These are phyloP conservation scores for Cubamyces lactineus DNA, from an alignment of 768 basidiomycete genomes.

Conservation along the genomic window DNA sequence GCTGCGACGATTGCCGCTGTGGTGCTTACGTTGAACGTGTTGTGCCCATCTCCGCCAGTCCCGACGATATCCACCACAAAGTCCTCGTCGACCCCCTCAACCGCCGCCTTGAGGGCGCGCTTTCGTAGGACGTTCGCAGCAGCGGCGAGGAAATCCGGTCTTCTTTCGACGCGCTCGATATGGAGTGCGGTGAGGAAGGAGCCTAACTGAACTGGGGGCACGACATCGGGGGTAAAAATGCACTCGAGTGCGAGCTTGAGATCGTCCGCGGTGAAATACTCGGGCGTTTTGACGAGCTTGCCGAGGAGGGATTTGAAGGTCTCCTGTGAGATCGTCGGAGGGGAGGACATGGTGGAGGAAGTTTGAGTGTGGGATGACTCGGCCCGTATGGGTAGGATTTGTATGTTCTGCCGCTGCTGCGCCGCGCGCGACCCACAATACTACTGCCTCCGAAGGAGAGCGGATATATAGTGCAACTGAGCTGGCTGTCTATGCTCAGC, in stretches of 20 bases:
- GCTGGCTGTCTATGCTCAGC: neutral
- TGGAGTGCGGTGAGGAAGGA: constrained; percentile 89
- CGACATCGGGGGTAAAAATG: constrained; percentile 65
- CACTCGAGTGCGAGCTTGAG: constrained; percentile 74
- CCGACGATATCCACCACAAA: constrained; percentile 83
- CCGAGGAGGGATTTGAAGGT: constrained; percentile 79
- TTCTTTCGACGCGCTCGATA: constrained; percentile 73
- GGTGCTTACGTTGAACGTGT: constrained; percentile 97
- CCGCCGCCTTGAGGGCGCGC: constrained; percentile 64
- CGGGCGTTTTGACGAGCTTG: constrained; percentile 79
- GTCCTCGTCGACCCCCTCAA: constrained; percentile 63
- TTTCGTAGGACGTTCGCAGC: constrained; percentile 75
- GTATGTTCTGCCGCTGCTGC: neutral
- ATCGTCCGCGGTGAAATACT: constrained; percentile 79
- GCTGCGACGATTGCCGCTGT: constrained; percentile 93
- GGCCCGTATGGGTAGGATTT: neutral
- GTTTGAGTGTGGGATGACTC: constrained; percentile 5
- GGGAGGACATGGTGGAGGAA: constrained; percentile 30
- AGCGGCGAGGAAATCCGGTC: constrained; percentile 76
- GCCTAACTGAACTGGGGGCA: constrained; percentile 78
- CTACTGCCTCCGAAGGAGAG: neutral
- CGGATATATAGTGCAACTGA: neutral
- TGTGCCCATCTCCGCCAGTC: constrained; percentile 93
- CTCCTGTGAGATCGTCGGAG: constrained; percentile 36
- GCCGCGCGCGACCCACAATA: too few relatives aligned